Base-by-base conservation (phyloP, 306 rosid genomes). In the Trifolium subterraneum region DNA sequence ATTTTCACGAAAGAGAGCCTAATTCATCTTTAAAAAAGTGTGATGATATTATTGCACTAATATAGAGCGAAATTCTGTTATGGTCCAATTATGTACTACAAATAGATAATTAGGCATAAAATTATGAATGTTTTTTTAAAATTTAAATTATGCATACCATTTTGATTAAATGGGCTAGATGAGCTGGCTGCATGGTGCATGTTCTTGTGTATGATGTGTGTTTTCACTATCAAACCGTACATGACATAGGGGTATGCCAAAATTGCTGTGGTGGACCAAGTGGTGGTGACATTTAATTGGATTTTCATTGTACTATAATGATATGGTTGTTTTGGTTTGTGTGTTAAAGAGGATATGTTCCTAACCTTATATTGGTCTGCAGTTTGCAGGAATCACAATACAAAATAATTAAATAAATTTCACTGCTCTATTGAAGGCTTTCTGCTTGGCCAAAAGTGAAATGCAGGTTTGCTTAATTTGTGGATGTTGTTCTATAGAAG, bases 311-410 rank as follows among this genome's bases (percentile, higher is more conserved):
- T 62, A 80, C 74, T 63, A 64, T 63, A 64, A 64, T 52, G 75
- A 62, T 70, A 51, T 69, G 69, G 50, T 80, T 75, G 78, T 75
- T 75, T 80, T 80, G 77, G 69, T 75, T 54, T 80, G 12, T 80
- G 80, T 70, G 80, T 75, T 70, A 70, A 80, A 80, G 48, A 52
- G 70, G 38, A 66, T 79, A 55, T 80, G 64, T 54, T 69, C 52
- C 50, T 75, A 69, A 62, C 83, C 70, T 61, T 74, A 56, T 68
- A 74, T 77, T 48, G 13, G 22, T 16, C 80, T 74, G 76, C 38
- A 29, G 31, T 31, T 41, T 59, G 23, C 70, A 67, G 33, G 59
- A 48, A n/a, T 36, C 75, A 62, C 66, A 59, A 3, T 65, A 25
- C 72, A 27, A 15, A 27, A 33, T 19, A 65, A 22, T 44, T 12